A percentile compares a stretch with the other conserved stretches of the same genome.
Conservation (phyloP, 768 basidiomycete genomes). For the Calvatia gigantea region DNA sequence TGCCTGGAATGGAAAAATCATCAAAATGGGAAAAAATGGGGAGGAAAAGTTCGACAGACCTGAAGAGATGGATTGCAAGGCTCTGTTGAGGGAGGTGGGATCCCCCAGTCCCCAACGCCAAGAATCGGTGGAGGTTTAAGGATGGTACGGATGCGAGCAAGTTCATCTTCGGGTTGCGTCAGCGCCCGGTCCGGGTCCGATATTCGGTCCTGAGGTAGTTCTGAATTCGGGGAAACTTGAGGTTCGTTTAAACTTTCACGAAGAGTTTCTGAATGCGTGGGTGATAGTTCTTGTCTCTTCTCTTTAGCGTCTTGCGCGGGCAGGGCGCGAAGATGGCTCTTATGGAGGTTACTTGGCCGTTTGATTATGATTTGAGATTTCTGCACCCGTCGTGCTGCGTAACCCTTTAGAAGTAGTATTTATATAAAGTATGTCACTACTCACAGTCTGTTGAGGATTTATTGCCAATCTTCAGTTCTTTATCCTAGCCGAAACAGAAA, state of each 20-base stretch:
- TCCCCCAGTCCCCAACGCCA: slow-evolving; percentile 72
- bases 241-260: neutral
- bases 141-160: slow-evolving; percentile 49
- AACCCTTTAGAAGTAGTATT: neutral
- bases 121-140: slow-evolving; percentile 63
- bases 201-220: neutral
- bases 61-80: slow-evolving; percentile 62
- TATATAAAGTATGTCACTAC: slow-evolving; percentile 19
- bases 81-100: slow-evolving; percentile 53
- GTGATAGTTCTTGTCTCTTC: slow-evolving; percentile 17
- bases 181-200: slow-evolving; percentile 18
- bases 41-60: slow-evolving; percentile 31
- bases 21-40: neutral
- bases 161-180: slow-evolving; percentile 40
- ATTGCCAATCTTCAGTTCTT: slow-evolving; percentile 36
- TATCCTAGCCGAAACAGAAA: slow-evolving; percentile 67
- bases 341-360: slow-evolving; percentile 41
- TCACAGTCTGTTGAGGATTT: slow-evolving; percentile 40
- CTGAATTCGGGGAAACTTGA: neutral
- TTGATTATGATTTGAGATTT: slow-evolving; percentile 64
- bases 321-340: slow-evolving; percentile 46
- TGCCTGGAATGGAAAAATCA: slow-evolving; percentile 39
- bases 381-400: slow-evolving; percentile 35
- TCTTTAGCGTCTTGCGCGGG: slow-evolving; percentile 39
- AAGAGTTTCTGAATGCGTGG: slow-evolving; percentile 5